A percentile compares a stretch with the other conserved stretches of the same genome.
phyloP scores from a whole-genome alignment of 805 yeast species.

The Clavispora vitiphila region DNA sequence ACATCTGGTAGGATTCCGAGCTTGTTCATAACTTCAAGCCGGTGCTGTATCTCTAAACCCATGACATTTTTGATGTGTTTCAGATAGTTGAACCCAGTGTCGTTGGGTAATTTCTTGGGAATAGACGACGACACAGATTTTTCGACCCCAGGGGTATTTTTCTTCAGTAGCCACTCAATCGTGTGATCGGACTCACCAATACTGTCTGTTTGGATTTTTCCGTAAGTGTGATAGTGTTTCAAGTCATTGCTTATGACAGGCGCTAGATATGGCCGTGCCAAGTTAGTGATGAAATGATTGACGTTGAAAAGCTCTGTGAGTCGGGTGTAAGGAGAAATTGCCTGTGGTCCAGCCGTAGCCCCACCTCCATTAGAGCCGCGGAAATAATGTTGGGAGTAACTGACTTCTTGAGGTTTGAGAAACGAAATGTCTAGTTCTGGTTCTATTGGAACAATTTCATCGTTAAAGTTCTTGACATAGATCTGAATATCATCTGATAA shows the following conservation, averaged over 20 bases:
- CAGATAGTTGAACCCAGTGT: constrained; percentile 26
- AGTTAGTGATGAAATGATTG: constrained; percentile 83
- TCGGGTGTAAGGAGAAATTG: constrained; percentile 68
- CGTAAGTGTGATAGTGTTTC: constrained; percentile 53
- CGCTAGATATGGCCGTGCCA: constrained; percentile 91
- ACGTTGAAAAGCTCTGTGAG: constrained; percentile 91
- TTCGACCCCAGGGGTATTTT: constrained; percentile 11
- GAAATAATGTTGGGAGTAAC: constrained; percentile 42
- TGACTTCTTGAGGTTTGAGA: constrained; percentile 41
- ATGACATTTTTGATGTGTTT: constrained; percentile 47
- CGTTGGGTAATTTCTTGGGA: constrained; percentile 26
- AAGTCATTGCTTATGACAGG: constrained; percentile 82
- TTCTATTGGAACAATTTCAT: constrained; percentile 48
- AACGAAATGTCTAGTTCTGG: constrained; percentile 40
- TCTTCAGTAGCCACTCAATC: background rate
- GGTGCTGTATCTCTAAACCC: constrained; percentile 77
- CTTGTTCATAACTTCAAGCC: constrained; percentile 74
- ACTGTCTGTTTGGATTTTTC: constrained; percentile 17
- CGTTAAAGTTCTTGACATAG: constrained; percentile 59
- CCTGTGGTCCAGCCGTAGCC: constrained; percentile 21
- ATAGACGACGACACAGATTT: constrained; percentile 18
- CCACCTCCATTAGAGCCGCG: constrained; percentile 9
- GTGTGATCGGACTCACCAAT: background rate
- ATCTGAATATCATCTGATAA: constrained; percentile 50
- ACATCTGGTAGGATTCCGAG: constrained; percentile 69